phyloP scores from a whole-genome alignment of 257 asterid species.

The Fraxinus americana region DNA sequence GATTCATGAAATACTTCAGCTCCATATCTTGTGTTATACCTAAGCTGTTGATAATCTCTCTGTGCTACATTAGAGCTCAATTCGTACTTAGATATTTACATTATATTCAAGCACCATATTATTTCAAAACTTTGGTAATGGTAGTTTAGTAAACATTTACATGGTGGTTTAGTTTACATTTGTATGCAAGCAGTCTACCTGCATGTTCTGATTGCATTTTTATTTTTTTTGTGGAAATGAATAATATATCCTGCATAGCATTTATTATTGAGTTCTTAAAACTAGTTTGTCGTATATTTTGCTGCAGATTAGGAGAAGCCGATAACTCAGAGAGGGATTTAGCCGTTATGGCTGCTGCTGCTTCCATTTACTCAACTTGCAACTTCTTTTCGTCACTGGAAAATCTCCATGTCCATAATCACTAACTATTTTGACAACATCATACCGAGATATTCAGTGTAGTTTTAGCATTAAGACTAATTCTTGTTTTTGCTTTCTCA shows the following conservation, averaged over 20 bases:
- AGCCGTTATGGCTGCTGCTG: constrained; percentile 86
- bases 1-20: neutral
- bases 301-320: constrained; percentile 49
- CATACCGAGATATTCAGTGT: constrained; percentile 16
- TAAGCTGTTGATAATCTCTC: neutral
- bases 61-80: neutral
- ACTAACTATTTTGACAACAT: constrained; percentile 25
- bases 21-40: neutral
- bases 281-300: neutral
- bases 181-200: too few species aligned
- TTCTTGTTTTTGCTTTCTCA: neutral
- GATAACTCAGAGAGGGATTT: constrained; percentile 53
- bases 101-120: neutral
- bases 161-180: neutral
- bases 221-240: too few species aligned
- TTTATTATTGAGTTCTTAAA: neutral
- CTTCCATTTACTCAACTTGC: constrained; percentile 93
- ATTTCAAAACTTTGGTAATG: neutral
- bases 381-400: constrained; percentile 63
- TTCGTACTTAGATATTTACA: neutral
- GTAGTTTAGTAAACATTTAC: neutral
- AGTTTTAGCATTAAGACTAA: constrained; percentile 5
- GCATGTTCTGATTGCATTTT: too few species aligned
- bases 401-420: constrained; percentile 52
- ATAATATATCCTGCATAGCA: too few species aligned